A percentile compares a stretch with the other conserved stretches of the same genome.
These are phyloP conservation scores for Rhodomyrtus psidioides DNA, from an alignment of 441 rosid species.

Conservation along the genomic window DNA sequence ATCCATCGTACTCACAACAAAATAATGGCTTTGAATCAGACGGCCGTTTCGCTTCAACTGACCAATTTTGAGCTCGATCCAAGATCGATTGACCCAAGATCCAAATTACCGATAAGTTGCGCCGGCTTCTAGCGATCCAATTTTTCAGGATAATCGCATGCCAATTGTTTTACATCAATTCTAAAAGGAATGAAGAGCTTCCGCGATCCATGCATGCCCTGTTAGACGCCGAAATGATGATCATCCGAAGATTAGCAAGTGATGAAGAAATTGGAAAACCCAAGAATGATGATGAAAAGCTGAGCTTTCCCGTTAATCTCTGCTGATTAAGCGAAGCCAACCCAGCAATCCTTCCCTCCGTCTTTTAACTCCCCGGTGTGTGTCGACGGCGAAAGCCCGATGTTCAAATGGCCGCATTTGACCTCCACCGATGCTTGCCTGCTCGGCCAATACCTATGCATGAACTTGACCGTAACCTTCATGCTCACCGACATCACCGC, in stretches of 20 bases:
- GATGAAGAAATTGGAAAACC: neutral
- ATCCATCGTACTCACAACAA: no score
- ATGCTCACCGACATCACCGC: neutral
- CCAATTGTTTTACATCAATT: no score
- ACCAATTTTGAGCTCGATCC: no score
- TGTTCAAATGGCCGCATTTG: neutral
- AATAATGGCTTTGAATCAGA: no score
- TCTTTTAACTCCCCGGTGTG: neutral
- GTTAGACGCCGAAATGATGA: neutral
- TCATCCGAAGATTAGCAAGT: neutral
- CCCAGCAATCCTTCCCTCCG: neutral
- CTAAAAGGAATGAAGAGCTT: neutral
- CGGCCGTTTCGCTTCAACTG: no score
- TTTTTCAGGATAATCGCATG: no score
- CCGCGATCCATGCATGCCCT: neutral
- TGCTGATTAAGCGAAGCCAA: neutral
- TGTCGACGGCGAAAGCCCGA: neutral
- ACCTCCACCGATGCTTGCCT: neutral
- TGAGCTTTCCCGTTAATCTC: neutral
- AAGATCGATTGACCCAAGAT: no score
- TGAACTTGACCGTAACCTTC: neutral
- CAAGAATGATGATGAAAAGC: neutral
- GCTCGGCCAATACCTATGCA: neutral
- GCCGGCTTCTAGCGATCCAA: no score
- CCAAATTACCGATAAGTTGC: no score